phyloP scores from a whole-genome alignment of 78 protist species.

The Guillardia theta region DNA sequence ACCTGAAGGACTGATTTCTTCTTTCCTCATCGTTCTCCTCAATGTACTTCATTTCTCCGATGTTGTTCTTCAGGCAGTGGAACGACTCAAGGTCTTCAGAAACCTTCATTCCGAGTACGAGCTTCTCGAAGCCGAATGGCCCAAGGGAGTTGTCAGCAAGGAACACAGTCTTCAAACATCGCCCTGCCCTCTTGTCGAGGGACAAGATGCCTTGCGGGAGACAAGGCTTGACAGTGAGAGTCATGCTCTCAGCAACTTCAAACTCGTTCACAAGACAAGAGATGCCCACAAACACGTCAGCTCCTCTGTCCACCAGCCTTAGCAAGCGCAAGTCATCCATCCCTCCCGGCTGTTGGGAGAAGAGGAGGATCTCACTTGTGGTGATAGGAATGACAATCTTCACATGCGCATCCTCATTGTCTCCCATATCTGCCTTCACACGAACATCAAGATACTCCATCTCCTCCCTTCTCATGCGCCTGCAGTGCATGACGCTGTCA shows the following conservation, averaged over 20 bases:
- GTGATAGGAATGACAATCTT: no score
- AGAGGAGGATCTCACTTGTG: no score
- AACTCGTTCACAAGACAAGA: not conserved
- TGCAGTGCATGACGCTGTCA: not conserved
- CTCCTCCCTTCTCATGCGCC: not conserved
- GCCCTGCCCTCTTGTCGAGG: not conserved
- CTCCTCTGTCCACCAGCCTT: not conserved
- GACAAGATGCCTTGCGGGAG: not conserved
- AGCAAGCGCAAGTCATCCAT: not conserved
- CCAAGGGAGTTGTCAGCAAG: not conserved
- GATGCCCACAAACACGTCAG: not conserved
- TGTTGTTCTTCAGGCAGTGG: not conserved
- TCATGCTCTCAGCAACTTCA: not conserved
- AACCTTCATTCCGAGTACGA: not conserved
- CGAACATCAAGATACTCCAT: not conserved
- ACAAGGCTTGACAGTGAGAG: not conserved
- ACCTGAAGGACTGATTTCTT: not conserved
- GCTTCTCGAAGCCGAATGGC: not conserved
- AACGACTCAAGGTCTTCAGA: not conserved
- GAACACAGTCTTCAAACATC: not conserved
- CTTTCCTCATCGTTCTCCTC: not conserved
- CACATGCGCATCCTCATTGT: no score
- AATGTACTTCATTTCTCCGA: not conserved
- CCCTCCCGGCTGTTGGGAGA: no score
- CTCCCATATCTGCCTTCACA: not conserved